Evolutionary conservation across 2,329 filamentous ascomycete genomes (phyloP), one percentile per base, ranked within the genome.

Genomic region (Chaetomium sp.): DNA sequence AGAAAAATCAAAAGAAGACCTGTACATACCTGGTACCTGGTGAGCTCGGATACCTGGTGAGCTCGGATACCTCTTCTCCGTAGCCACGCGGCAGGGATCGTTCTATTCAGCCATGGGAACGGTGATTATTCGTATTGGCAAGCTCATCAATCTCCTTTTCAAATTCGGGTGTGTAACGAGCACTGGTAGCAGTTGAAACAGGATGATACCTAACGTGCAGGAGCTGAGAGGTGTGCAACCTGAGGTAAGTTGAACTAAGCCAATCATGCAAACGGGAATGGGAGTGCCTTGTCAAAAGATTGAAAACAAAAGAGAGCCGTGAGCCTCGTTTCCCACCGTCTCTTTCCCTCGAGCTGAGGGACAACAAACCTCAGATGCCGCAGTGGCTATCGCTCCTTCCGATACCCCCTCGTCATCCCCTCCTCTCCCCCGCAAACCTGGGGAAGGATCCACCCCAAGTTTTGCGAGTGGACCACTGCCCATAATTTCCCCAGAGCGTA

Each of bases 401-500:
- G 38, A 6, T n/a, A 4, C n/a, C 27, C 25, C n/a, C 9, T 19
- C 38, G 38, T n/a, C 19, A 4, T 31, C 27, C 25, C 25, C 9
- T 19, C 50, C 13, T 53, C 16, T 51, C 25, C 50, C 23, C 50
- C 50, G n/a, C 50, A 50, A 50, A 25, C 47, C 47, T 50, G 21
- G 23, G 47, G 47, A 50, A 50, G 47, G 47, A 13, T 50, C 47
- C 47, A 50, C 47, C 27, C 25, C 35, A 16, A 19, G 16, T 42
- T 42, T 42, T 7, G 38, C 50, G 6, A 53, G 16, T 8, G 3
- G 8, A 55, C 51, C n/a, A 54, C n/a, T n/a, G 31, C 50, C 57
- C 62, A 35, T 50, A 57, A 25, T 57, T 64, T 64, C 62, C 62
- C 62, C 62, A 60, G 62, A 53, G n/a, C 31, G 38, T 42, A 16